A percentile compares a stretch with the other conserved stretches of the same genome.
These are phyloP conservation scores for Solanum sparsipilum DNA, from an alignment of 257 asterid species.

Conservation along the genomic window DNA sequence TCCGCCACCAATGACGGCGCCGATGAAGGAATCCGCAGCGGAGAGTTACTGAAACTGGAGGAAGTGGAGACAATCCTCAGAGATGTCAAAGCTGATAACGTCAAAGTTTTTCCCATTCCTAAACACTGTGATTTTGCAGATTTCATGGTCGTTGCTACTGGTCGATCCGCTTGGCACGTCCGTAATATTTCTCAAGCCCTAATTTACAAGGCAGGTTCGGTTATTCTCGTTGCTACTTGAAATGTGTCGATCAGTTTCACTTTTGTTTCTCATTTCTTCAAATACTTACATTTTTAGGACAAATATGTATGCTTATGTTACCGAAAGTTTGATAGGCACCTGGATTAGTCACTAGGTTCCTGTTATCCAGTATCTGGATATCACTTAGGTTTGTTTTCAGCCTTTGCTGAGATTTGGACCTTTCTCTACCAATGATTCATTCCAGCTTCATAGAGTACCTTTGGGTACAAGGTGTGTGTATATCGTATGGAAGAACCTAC, in stretches of 20 bases:
- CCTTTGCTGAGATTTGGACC: neutral
- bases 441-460: neutral
- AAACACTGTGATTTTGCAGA: slow-evolving; percentile 60
- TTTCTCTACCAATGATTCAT: neutral
- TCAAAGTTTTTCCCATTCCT: slow-evolving; percentile 54
- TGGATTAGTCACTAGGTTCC: neutral
- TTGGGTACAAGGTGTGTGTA: neutral
- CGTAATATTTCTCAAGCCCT: slow-evolving; percentile 94
- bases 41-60: slow-evolving; percentile 55
- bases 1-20: neutral
- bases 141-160: slow-evolving; percentile 84
- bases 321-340: neutral
- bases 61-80: slow-evolving; percentile 70
- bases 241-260: neutral
- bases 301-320: neutral
- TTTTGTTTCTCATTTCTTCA: neutral
- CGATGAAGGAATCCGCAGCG: neutral
- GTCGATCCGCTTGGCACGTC: slow-evolving; percentile 93
- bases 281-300: neutral
- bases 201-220: slow-evolving; percentile 54
- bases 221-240: neutral
- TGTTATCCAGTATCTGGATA: neutral
- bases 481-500: neutral
- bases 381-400: neutral
- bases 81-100: slow-evolving; percentile 86